These are phyloP conservation scores for Saccharomycopsis capsularis DNA, from an alignment of 805 yeast species.

Conservation along the genomic window DNA sequence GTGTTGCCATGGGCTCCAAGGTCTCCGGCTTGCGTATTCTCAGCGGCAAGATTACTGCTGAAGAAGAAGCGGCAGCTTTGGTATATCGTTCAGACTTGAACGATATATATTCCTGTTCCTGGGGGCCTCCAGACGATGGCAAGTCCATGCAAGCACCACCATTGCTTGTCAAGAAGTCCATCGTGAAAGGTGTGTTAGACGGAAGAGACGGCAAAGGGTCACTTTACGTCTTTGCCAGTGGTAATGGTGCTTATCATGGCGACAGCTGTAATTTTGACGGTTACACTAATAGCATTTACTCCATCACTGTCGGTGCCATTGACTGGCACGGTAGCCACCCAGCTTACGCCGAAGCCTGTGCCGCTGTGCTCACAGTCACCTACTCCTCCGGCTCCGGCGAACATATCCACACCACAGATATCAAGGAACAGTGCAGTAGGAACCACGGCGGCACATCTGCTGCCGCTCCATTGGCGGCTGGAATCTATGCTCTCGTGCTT, in stretches of 20 bases:
- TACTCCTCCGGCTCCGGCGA: conserved; percentile 89
- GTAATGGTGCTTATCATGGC: conserved; percentile 78
- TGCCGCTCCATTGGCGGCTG: conserved; percentile 97
- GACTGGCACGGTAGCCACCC: conserved; percentile 87
- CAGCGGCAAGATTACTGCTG: conserved; percentile 71
- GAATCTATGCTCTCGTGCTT: conserved; percentile 78
- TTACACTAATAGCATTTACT: conserved; percentile 89
- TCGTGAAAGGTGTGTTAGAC: conserved; percentile 73
- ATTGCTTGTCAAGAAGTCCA: conserved; percentile 66
- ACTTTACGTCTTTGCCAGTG: conserved; percentile 90
- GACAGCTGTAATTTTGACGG: conserved; percentile 97
- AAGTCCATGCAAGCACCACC: conserved; percentile 81
- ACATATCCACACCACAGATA: conserved; percentile 82
- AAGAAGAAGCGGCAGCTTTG: conserved; percentile 87
- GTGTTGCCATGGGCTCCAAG: conserved; percentile 83
- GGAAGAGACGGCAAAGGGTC: conserved; percentile 83
- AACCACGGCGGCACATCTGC: conserved; percentile 96
- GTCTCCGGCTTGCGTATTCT: conserved; percentile 88
- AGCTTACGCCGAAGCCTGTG: conserved; percentile 82
- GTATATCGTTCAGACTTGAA: conserved; percentile 73
- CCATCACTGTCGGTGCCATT: conserved; percentile 90
- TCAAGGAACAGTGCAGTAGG: conserved; percentile 59
- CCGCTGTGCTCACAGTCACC: conserved; percentile 91
- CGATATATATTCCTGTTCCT: conserved; percentile 93
- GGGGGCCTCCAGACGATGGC: conserved; percentile 98